phyloP scores from a whole-genome alignment of 2,329 filamentous ascomycete genomes.

The Pezicula neosporulosa region DNA sequence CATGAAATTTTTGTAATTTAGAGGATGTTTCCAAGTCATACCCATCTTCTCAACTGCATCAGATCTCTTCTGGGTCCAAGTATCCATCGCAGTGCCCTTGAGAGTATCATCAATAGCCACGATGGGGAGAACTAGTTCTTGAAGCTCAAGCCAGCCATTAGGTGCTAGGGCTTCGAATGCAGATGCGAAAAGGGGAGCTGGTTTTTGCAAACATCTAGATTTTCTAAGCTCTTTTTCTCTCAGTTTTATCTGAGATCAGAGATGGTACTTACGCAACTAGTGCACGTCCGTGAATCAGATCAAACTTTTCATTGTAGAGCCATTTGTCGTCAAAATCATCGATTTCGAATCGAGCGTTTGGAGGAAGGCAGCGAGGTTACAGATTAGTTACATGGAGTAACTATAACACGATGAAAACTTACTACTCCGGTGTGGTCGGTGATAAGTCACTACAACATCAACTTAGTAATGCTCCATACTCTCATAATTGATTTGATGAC shows the following conservation, averaged over 20 bases:
- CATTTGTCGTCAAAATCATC: constrained; percentile 48
- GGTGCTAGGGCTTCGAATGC: constrained; percentile 26
- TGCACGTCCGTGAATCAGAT: constrained; percentile 34
- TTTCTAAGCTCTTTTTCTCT: no score
- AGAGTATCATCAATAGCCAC: constrained; percentile 13
- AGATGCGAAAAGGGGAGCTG: neutral
- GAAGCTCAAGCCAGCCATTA: constrained; percentile 27
- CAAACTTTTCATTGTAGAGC: constrained; percentile 41
- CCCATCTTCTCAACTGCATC: neutral
- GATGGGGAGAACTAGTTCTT: constrained; percentile 16
- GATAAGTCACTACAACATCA: no score
- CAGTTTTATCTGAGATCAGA: neutral
- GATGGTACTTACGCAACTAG: no score
- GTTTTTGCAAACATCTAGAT: no score
- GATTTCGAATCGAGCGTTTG: constrained; percentile 45
- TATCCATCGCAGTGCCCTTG: constrained; percentile 15
- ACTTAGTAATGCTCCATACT: no score
- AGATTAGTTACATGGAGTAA: no score
- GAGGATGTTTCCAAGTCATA: neutral
- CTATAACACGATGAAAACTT: no score
- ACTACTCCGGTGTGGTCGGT: no score
- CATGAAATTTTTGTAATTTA: constrained; percentile 1
- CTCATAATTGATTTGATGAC: no score
- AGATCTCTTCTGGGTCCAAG: constrained; percentile 5
- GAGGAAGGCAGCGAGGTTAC: constrained; percentile 22